phyloP scores from a whole-genome alignment of 2,329 filamentous ascomycete species.

The Pseudocercospora musae region DNA sequence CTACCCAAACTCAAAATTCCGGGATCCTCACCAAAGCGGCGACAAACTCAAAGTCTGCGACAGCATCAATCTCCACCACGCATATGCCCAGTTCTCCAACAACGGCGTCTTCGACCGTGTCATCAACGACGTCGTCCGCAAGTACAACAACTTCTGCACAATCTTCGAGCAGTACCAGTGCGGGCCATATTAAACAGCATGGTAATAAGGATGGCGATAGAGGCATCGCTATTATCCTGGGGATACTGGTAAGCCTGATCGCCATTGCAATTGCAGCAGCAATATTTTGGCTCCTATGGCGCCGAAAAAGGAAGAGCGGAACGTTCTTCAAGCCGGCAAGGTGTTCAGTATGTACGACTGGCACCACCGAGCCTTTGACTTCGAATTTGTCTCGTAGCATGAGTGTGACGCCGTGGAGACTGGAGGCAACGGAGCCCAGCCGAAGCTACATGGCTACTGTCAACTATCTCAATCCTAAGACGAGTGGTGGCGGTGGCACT shows the following conservation, averaged over 20 bases:
- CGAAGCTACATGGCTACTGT: conserved; percentile 5
- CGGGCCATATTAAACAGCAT: background rate
- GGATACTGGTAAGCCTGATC: conserved; percentile 6
- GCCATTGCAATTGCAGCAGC: background rate
- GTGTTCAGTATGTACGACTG: conserved; percentile 7
- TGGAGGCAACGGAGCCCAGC: background rate
- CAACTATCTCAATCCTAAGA: background rate
- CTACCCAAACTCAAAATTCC: background rate
- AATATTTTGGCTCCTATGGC: conserved; percentile 6
- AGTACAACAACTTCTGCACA: background rate
- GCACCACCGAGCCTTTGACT: background rate
- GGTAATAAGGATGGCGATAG: conserved; percentile 6
- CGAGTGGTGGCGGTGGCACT: background rate
- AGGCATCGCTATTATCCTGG: conserved; percentile 8
- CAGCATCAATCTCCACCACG: background rate
- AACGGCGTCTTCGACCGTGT: background rate
- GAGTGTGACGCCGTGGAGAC: conserved; percentile 2
- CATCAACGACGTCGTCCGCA: background rate
- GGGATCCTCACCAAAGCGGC: background rate
- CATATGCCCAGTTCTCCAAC: background rate
- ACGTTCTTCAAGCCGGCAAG: conserved; percentile 11
- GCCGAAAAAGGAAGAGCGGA: conserved; percentile 7
- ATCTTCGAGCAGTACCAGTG: background rate
- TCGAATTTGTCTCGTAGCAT: background rate
- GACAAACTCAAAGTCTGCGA: background rate